Evolutionary conservation across 805 yeast genomes (phyloP), one percentile per base, ranked within the genome.

Genomic region (Zygosaccharomyces rouxii): DNA sequence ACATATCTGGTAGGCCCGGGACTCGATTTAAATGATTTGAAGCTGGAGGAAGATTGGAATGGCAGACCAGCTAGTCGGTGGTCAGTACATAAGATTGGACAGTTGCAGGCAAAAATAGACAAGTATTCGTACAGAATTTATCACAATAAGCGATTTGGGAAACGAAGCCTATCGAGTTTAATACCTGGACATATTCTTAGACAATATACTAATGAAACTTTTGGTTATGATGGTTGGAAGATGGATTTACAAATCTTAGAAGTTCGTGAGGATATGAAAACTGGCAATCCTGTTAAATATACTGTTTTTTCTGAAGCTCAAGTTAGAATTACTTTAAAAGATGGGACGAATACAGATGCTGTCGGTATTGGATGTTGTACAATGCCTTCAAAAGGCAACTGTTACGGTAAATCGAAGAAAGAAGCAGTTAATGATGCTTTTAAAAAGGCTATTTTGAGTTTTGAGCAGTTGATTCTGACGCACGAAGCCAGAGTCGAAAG

Each of bases 401-500:
- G 95, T 0, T 84, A 78, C 62, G 88, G 81, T 46, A 89, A 86
- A 61, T 85, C 95, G 48, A 83, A 81, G 63, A 86, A 88, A 58
- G 94, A 86, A 58, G 94, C 96, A 0, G 77, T 84, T n/a, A 85
- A 90, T 0, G 90, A 86, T 64, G 97, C 86, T 0, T 67, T 85
- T 49, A 89, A 89, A 66, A 72, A 94, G 43, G 83, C 92, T 11
- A 71, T 90, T 46, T 71, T 95, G 52, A 82, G 84, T 54, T 87
- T 89, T 60, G 96, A 95, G 33, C 79, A 83, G 55, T 82, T 86
- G 1, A 56, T 71, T 3, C 21, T 58, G 10, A 64, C 63, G 2
- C 71, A 72, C 46, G 74, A 70, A 44, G 47, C 48, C 2, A 69
- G 62, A 45, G 55, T 68, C 6, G 57, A 63, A 38, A 51, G 47